Conservation (phyloP, 2,329 filamentous ascomycete genomes). For the Neofusicoccum sp. region DNA sequence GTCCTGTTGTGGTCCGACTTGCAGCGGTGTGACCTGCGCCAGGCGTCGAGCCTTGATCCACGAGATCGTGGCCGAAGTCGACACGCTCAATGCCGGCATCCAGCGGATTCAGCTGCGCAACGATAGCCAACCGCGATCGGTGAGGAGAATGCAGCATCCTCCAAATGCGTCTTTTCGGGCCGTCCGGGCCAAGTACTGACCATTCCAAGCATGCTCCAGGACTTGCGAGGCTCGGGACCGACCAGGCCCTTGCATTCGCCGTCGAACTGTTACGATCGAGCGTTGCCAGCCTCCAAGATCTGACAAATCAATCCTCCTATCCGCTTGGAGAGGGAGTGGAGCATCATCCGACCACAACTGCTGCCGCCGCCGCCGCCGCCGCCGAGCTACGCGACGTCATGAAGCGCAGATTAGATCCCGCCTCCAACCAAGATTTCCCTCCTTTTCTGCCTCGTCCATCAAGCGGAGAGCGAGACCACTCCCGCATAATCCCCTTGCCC, state of each 20-base stretch:
- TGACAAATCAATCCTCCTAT: not conserved
- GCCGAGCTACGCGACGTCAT: constrained; percentile 6
- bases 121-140: constrained; percentile 9
- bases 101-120: not conserved
- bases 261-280: constrained; percentile 5
- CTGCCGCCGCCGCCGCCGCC: constrained; percentile 5
- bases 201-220: constrained; percentile 3
- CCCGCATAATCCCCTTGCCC: constrained; percentile 1
- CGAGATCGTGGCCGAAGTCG: constrained; percentile 12
- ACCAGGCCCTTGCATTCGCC: constrained; percentile 11
- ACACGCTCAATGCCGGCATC: constrained; percentile 3
- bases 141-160: constrained; percentile 4
- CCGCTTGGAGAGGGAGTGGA: not conserved
- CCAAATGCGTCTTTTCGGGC: not conserved
- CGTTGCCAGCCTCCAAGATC: constrained; percentile 5
- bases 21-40: not conserved
- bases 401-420: constrained; percentile 8
- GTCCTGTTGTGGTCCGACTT: constrained; percentile 5
- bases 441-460: not conserved
- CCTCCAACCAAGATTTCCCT: not conserved
- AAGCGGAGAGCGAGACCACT: constrained; percentile 9
- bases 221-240: not conserved
- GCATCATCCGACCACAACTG: not conserved
- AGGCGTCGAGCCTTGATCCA: constrained; percentile 10
- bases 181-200: not conserved